Evolutionary conservation across 2,329 filamentous ascomycete genomes (phyloP).

Genomic region (Scedosporium minutisporum): DNA sequence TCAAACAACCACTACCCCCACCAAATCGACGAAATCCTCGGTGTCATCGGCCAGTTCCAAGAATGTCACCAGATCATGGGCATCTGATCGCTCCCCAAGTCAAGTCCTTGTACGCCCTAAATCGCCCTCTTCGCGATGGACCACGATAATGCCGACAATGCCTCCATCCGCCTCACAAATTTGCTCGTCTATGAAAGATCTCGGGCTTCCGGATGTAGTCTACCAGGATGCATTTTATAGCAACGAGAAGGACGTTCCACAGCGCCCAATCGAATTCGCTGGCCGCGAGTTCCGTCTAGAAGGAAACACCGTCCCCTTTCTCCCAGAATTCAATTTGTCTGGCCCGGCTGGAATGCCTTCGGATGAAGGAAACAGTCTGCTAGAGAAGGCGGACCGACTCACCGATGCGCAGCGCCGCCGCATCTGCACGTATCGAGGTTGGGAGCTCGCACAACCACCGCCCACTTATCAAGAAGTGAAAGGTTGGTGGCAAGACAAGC

Average conservation of each 20-base stretch:
- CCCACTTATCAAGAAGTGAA: slow-evolving; percentile 62
- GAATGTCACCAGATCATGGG: neutral
- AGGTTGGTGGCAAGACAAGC: slow-evolving; percentile 49
- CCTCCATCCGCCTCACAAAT: slow-evolving; percentile 5
- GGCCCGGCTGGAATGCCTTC: slow-evolving; percentile 21
- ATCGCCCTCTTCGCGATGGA: neutral
- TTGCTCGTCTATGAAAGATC: slow-evolving; percentile 14
- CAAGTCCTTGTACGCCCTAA: neutral
- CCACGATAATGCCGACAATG: neutral
- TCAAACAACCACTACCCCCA: neutral
- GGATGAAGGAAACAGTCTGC: slow-evolving; percentile 12
- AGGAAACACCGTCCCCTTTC: slow-evolving; percentile 65
- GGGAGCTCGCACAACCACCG: slow-evolving; percentile 66
- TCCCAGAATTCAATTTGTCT: slow-evolving; percentile 66
- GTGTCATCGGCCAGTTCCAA: neutral
- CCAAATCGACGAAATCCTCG: neutral
- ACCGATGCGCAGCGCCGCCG: slow-evolving; percentile 7
- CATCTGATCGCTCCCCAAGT: neutral
- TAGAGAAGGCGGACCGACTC: neutral
- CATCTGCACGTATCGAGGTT: slow-evolving; percentile 41
- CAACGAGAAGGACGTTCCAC: slow-evolving; percentile 71
- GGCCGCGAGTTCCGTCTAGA: slow-evolving; percentile 74
- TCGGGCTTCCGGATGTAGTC: slow-evolving; percentile 51
- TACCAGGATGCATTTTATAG: slow-evolving; percentile 85
- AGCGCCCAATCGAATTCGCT: slow-evolving; percentile 70